A percentile compares a stretch with the other conserved stretches of the same genome.
Conservation (phyloP, 2,329 filamentous ascomycete genomes). For the Neofusicoccum parvum region DNA sequence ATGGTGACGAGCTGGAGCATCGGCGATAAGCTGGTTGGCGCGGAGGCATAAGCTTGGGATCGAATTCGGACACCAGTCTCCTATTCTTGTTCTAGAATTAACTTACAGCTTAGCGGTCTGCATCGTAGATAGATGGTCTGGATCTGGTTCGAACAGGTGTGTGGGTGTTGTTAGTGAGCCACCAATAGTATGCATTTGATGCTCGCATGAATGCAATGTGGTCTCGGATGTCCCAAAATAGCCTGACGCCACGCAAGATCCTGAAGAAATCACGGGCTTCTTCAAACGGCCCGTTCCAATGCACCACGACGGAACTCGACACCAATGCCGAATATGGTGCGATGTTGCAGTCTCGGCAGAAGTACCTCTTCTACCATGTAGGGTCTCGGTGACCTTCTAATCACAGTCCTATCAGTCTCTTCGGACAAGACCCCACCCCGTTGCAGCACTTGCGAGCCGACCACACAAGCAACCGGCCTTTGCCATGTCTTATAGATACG, state of each 20-base stretch:
- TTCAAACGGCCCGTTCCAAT: not conserved
- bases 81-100: no score
- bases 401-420: no score
- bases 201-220: not conserved
- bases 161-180: not conserved
- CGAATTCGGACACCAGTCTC: no score
- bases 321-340: not conserved
- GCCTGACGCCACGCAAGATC: not conserved
- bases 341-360: no score
- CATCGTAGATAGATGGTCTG: not conserved
- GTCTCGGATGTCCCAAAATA: not conserved
- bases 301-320: not conserved
- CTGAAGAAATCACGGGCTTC: not conserved
- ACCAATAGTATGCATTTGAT: not conserved
- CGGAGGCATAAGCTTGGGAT: not conserved
- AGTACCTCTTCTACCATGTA: no score
- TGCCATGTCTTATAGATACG: not conserved
- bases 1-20: conserved; percentile 24
- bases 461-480: no score
- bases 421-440: no score
- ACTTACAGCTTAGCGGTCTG: not conserved
- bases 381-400: no score
- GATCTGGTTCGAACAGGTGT: not conserved
- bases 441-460: no score
- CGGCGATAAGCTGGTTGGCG: not conserved